phyloP scores from a whole-genome alignment of 164 flowering plant genomes.

The Chimonanthus praecox region DNA sequence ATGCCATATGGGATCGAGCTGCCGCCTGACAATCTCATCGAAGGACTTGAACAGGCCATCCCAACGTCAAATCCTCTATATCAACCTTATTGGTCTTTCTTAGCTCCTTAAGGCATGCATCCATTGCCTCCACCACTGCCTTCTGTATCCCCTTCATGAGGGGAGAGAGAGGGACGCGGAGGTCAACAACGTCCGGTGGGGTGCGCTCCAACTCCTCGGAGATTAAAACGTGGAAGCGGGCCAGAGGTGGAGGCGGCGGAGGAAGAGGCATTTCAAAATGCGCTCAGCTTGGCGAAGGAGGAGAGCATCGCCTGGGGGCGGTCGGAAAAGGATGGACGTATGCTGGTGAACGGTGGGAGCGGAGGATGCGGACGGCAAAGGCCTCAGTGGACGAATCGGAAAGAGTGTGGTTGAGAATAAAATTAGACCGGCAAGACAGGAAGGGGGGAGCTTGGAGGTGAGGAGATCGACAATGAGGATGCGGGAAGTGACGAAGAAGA shows the following conservation, averaged over 20 bases:
- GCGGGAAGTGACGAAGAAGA: constrained; percentile 74
- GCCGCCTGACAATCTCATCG: constrained; percentile 91
- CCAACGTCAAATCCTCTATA: constrained; percentile 94
- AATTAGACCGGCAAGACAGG: constrained; percentile 51
- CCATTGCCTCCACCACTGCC: constrained; percentile 89
- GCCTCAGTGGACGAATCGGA: constrained; percentile 86
- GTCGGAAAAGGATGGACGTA: constrained; percentile 69
- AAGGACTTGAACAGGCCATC: constrained; percentile 92
- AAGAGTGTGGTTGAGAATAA: constrained; percentile 61
- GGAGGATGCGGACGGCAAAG: constrained; percentile 66
- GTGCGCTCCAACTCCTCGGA: constrained; percentile 82
- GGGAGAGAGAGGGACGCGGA: constrained; percentile 62
- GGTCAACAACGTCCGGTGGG: constrained; percentile 79
- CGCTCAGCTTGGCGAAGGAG: constrained; percentile 86
- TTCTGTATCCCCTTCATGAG: constrained; percentile 71
- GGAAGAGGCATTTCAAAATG: constrained; percentile 56
- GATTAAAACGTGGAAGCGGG: constrained; percentile 94
- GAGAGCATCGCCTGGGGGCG: constrained; percentile 73
- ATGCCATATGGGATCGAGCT: constrained; percentile 98
- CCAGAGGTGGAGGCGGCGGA: constrained; percentile 72
- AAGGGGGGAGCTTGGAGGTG: constrained; percentile 47
- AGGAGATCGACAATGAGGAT: constrained; percentile 87
- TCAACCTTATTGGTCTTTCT: constrained; percentile 96
- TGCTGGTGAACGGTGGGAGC: constrained; percentile 32
- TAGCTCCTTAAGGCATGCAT: constrained; percentile 96